Percentiles rank a stretch among this genome's conserved stretches.
Evolutionary conservation across 2,329 filamentous ascomycete genomes (phyloP).

Genomic region (Diaporthe nobilis): DNA sequence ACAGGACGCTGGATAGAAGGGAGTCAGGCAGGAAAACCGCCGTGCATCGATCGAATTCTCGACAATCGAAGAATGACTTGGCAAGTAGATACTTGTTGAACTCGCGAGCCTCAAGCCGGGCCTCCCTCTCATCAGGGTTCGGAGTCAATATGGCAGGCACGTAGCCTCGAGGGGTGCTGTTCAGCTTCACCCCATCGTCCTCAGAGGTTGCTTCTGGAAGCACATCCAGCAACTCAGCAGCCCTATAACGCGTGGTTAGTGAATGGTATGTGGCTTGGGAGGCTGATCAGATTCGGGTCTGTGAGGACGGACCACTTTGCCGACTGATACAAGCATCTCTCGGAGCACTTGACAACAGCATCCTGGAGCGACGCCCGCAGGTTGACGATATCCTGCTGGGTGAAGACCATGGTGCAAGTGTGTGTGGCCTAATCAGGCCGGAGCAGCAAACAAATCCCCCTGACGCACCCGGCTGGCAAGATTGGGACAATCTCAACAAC

Average conservation of each 20-base stretch:
- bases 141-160: conserved; percentile 65
- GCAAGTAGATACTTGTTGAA: conserved; percentile 88
- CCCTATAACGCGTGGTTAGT: conserved; percentile 68
- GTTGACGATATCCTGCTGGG: conserved; percentile 70
- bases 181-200: conserved; percentile 67
- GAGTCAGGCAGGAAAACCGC: conserved; percentile 88
- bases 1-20: conserved; percentile 77
- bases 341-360: conserved; percentile 90
- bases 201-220: conserved; percentile 72
- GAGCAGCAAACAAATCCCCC: neutral
- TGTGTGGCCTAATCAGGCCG: conserved; percentile 16
- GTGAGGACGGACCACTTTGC: conserved; percentile 84
- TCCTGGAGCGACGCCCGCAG: conserved; percentile 84
- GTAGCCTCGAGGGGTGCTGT: conserved; percentile 54
- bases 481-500: conserved; percentile 14
- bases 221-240: conserved; percentile 91
- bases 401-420: conserved; percentile 64
- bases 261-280: neutral
- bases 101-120: conserved; percentile 82
- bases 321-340: conserved; percentile 94
- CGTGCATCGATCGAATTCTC: conserved; percentile 94
- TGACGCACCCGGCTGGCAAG: neutral
- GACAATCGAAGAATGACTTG: conserved; percentile 94
- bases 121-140: conserved; percentile 79
- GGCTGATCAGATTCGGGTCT: too few species aligned